Conservation (phyloP, 495 filamentous ascomycete species). For the Tirmania nivea region DNA sequence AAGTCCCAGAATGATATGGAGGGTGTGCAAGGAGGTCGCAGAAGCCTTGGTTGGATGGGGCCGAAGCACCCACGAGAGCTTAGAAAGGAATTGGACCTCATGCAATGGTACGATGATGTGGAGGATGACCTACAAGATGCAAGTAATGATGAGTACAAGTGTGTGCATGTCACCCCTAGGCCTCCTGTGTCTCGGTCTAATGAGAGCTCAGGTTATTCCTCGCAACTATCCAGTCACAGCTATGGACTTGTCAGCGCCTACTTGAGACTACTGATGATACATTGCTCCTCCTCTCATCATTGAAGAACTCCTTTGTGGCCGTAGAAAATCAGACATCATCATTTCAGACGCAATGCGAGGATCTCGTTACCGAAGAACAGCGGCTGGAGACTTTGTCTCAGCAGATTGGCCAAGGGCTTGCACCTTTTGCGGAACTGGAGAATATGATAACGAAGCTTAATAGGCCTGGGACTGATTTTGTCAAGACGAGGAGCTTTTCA, state of each 20-base stretch:
- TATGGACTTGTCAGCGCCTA: slow-evolving; percentile 60
- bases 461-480: slow-evolving; percentile 69
- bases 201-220: slow-evolving; percentile 14
- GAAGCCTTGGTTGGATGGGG: background rate
- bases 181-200: background rate
- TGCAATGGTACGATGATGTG: slow-evolving; percentile 37
- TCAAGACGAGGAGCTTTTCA: slow-evolving; percentile 63
- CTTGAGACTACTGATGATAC: slow-evolving; percentile 49
- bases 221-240: slow-evolving; percentile 38
- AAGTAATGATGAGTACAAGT: slow-evolving; percentile 74
- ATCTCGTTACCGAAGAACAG: slow-evolving; percentile 54
- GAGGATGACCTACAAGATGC: slow-evolving; percentile 49
- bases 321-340: slow-evolving; percentile 79
- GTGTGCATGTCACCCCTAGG: slow-evolving; percentile 17
- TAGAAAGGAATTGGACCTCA: slow-evolving; percentile 36
- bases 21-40: slow-evolving; percentile 1
- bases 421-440: slow-evolving; percentile 82
- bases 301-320: slow-evolving; percentile 61
- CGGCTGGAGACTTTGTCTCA: slow-evolving; percentile 54
- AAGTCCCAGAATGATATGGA: slow-evolving; percentile 26
- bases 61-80: slow-evolving; percentile 3
- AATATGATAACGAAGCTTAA: slow-evolving; percentile 75
- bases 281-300: slow-evolving; percentile 45
- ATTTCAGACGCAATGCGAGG: slow-evolving; percentile 80
- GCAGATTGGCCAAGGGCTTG: slow-evolving; percentile 60